These are phyloP conservation scores for Penicillium sp. DNA, from an alignment of 2,329 filamentous ascomycete species.

Conservation along the genomic window DNA sequence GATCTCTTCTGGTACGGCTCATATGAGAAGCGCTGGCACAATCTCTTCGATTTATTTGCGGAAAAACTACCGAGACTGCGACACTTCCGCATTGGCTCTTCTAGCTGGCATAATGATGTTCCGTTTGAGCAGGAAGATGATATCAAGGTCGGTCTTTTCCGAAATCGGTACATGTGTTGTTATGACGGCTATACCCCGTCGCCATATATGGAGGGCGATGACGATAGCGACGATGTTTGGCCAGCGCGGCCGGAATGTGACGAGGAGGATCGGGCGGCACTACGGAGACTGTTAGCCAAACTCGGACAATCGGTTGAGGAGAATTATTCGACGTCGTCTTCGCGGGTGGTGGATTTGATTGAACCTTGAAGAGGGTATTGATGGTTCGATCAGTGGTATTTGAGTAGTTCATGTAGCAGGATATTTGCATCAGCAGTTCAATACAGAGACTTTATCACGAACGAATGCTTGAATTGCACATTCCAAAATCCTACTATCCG, in stretches of 20 bases:
- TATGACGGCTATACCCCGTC: conserved; percentile 17
- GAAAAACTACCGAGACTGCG: conserved; percentile 14
- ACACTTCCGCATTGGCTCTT: conserved; percentile 16
- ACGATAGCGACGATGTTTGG: background rate
- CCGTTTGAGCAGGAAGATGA: conserved; percentile 19
- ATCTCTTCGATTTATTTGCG: conserved; percentile 20
- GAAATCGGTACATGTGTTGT: conserved; percentile 17
- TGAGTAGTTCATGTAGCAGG: too few species aligned
- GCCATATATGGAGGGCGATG: conserved; percentile 13
- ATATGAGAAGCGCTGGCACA: conserved; percentile 18
- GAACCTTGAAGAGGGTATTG: too few species aligned
- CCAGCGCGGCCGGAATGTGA: conserved; percentile 1
- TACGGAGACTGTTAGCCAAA: conserved; percentile 14
- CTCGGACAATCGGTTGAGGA: conserved; percentile 17
- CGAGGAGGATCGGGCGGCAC: conserved; percentile 15
- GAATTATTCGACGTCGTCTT: conserved; percentile 2
- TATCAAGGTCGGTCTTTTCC: conserved; percentile 11
- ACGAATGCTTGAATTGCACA: too few species aligned
- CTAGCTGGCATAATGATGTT: conserved; percentile 2
- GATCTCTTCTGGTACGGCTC: conserved; percentile 1
- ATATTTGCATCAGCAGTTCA: too few species aligned
- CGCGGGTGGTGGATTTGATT: too few species aligned
- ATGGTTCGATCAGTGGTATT: too few species aligned
- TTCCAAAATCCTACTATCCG: too few species aligned
- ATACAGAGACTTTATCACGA: too few species aligned